phyloP scores from a whole-genome alignment of 257 asterid genomes.

The Jasminum sambac region DNA sequence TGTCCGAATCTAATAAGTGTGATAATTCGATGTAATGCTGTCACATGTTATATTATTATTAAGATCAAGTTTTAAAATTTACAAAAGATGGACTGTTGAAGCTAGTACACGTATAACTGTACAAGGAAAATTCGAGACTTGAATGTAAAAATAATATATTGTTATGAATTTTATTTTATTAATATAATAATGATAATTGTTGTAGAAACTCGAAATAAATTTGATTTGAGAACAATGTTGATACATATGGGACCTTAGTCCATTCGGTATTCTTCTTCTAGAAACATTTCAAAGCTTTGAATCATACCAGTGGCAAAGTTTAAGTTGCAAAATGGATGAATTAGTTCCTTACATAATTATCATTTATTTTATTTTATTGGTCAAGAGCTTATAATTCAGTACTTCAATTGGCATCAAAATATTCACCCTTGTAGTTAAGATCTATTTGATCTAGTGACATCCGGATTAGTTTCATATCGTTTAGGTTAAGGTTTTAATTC shows the following conservation, averaged over 20 bases:
- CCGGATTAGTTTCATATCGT: too few relatives aligned
- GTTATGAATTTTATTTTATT: not conserved
- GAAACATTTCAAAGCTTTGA: not conserved
- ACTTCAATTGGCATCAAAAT: too few relatives aligned
- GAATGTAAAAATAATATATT: too few relatives aligned
- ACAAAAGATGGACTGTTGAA: not conserved
- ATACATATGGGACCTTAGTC: not conserved
- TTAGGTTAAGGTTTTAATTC: too few relatives aligned
- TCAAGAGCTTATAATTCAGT: too few relatives aligned
- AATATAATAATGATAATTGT: not conserved
- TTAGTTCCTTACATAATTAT: not conserved
- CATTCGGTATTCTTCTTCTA: not conserved
- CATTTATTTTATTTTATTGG: too few relatives aligned
- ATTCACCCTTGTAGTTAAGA: too few relatives aligned
- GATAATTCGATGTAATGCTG: too few relatives aligned
- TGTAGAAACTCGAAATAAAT: not conserved
- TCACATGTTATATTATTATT: too few relatives aligned
- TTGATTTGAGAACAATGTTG: not conserved
- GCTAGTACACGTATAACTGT: not conserved
- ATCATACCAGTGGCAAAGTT: not conserved
- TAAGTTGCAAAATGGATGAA: not conserved
- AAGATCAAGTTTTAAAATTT: too few relatives aligned
- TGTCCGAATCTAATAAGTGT: too few relatives aligned
- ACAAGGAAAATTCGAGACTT: not conserved
- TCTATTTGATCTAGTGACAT: too few relatives aligned